Base-by-base conservation (phyloP, 345 rosid genomes). In the Aquilaria sinensis region DNA sequence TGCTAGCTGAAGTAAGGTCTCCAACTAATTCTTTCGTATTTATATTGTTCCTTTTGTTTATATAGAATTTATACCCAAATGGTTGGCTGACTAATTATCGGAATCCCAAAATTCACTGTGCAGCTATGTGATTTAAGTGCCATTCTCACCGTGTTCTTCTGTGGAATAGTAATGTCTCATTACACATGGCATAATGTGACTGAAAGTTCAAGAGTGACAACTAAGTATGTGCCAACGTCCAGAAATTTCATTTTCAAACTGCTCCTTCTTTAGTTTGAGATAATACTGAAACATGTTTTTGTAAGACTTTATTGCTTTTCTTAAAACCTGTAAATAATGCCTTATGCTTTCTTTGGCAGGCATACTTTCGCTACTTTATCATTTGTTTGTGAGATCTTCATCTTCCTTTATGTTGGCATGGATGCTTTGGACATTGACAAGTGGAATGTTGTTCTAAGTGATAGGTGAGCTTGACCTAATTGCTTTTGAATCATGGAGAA, bases 331-430 rank as follows among this genome's bases (percentile, higher is more conserved):
- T 45, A 3, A 59, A 45, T 47, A 12, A 60, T 47, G 8, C 57
- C 48, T 51, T 49, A 62, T 12, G 31, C 16, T 34, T 29, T 68
- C 31, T 75, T 49, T 61, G 60, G 66, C 77, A 90, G 97, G 83
- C 97, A 88, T 60, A 82, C 95, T 62, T 93, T 93, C 69, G 99
- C 97, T 23, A 88, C 96, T 56, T 61, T 88, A 71, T 94, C 99
- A 16, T 90, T 90, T 68, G 82, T 90, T 63, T 90, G 91, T 15
- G 99, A 94, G 89, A 85, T 90, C 60, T 94, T 90, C 78, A 86
- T 94, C 71, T 94, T 94, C 77, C 96, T 88, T 54, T 94, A 90
- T 72, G 97, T 93, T 72, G 99, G 99, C 50, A 93, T 93, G 99
- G 98, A 93, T 51, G 97, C 98, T 70, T 69, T 94, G 60, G 97